A percentile compares a stretch with the other conserved stretches of the same genome.
Conservation (phyloP, 1,284 basidiomycete genomes). For the Pulveroboletus sp. region DNA sequence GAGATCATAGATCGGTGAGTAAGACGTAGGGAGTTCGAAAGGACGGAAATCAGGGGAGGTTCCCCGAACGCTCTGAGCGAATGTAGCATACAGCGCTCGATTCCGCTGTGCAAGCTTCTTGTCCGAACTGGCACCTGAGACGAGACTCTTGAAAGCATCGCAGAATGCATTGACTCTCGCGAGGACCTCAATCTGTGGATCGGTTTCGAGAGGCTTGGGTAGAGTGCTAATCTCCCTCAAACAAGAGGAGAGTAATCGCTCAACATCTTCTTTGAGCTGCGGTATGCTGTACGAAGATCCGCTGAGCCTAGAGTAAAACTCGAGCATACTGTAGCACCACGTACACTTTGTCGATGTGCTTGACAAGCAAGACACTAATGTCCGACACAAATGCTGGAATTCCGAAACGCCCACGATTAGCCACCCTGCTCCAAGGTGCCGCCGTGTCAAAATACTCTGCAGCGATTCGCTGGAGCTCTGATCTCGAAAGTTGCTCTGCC, state of each 20-base stretch:
- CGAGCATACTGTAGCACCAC: conserved; percentile 19
- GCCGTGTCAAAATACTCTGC: conserved; percentile 45
- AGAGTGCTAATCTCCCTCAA: conserved; percentile 37
- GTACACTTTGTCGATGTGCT: conserved; percentile 49
- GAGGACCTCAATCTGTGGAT: conserved; percentile 46
- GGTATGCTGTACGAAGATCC: conserved; percentile 38
- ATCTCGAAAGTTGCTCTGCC: conserved; percentile 32
- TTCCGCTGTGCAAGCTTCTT: conserved; percentile 38
- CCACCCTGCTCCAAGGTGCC: conserved; percentile 47
- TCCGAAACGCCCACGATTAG: conserved; percentile 48
- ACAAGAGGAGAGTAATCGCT: conserved; percentile 36
- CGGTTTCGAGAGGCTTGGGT: conserved; percentile 38
- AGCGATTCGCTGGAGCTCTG: conserved; percentile 41
- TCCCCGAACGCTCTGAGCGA: conserved; percentile 35
- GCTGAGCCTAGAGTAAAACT: conserved; percentile 8
- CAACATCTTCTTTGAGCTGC: conserved; percentile 35
- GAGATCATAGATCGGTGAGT: conserved; percentile 6
- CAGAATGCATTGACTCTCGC: conserved; percentile 45
- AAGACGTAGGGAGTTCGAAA: conserved; percentile 14
- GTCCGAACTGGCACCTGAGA: conserved; percentile 35
- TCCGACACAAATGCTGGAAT: conserved; percentile 50
- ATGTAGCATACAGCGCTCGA: conserved; percentile 31
- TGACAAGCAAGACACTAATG: conserved; percentile 49
- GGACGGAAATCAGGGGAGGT: conserved; percentile 43
- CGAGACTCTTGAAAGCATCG: conserved; percentile 33